Base-by-base conservation (phyloP, 768 basidiomycete genomes). In the Auricularia sp. region DNA sequence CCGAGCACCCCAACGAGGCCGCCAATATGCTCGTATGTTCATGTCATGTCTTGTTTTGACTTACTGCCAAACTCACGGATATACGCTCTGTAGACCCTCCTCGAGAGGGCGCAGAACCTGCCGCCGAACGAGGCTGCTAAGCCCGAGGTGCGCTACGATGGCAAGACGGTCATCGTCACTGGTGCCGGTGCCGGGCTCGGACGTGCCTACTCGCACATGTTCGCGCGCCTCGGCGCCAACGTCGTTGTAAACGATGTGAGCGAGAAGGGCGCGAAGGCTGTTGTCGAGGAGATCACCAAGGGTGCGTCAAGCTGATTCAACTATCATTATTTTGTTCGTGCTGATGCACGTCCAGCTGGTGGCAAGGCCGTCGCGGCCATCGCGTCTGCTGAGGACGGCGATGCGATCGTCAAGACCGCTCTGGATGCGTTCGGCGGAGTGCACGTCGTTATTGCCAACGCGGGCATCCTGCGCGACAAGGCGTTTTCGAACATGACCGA, bases 121-220 rank as follows among this genome's bases (percentile, higher is more conserved):
- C 78, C 89, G 2, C 68, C 85, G 0, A 97, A 96, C 72, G 67
- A 78, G 33, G 92, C 93, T 72, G 79, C 84, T 11, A 81, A 83
- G 0, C 81, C 88, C 0, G 80, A 82, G 54, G 86, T 98, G 65
- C 84, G 86, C 7, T 98, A 89, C 73, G 89, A 92, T 66, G 89
- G 86, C 16, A 88, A 98, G 78, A 96, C 94, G 11, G 91, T 90
- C 66, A 86, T 99, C 70, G 83, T 98, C 69, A 98, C 97, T 2
- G 97, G 96, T 45, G 92, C 94, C 6, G 96, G 96, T 51, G 92
- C 90, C 34, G 97, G 96, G 63, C 85, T 99, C 36, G 97, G 97
- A 18, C 87, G 97, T 35, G 84, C 85, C 1, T 97, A 98, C 72
- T 91, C 97, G 0, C 81, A 89, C 54, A 91, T 98, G 90, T 98